Base-by-base conservation (phyloP, 2,329 filamentous ascomycete genomes). In the Mariannaea sp. region DNA sequence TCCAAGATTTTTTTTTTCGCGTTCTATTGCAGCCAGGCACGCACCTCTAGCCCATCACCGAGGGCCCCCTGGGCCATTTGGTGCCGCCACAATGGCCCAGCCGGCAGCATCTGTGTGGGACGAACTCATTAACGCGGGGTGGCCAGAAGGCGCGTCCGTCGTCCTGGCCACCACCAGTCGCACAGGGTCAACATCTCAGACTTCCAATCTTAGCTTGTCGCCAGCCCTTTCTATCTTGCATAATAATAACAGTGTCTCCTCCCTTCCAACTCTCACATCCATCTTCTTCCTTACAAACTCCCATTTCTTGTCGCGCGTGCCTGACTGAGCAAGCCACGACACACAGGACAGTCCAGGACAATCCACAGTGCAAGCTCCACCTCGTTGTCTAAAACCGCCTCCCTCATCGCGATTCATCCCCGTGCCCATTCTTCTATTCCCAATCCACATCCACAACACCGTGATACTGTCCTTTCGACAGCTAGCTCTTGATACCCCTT, bases 131-230 rank as follows among this genome's bases (percentile, higher is more conserved):
- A 51, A 47, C 42, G 47, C 45, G 53, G 51, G 49, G 46, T 43
- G 45, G 45, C 51, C 45, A 49, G 51, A 49, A 54, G 40, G 33
- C 51, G 51, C 51, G 51, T 54, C 51, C 45, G 51, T 54, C 51
- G 45, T 49, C 45, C 45, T 17, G 51, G 45, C 51, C 45, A 54
- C 51, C 44, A 44, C 38, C 36, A 39, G 27, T 19, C 40, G 33
- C 49, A 48, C 40, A 42, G 40, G 45, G 45, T 54, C 38, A 49
- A 48, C 51, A 54, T 49, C 51, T 46, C 41, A 42, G 45, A n/a
- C 40, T 44, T 49, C n/a, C n/a, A n/a, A n/a, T n/a, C 51, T 54
- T 49, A 49, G 45, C 42, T 39, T 27, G 32, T 45, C 16, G 40
- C 33, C 51, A 39, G 20, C 45, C 45, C 42, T 40, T 49, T 45